A percentile compares a stretch with the other conserved stretches of the same genome.
phyloP scores from a whole-genome alignment of 2,329 filamentous ascomycete species.

The Diaporthe nobilis region DNA sequence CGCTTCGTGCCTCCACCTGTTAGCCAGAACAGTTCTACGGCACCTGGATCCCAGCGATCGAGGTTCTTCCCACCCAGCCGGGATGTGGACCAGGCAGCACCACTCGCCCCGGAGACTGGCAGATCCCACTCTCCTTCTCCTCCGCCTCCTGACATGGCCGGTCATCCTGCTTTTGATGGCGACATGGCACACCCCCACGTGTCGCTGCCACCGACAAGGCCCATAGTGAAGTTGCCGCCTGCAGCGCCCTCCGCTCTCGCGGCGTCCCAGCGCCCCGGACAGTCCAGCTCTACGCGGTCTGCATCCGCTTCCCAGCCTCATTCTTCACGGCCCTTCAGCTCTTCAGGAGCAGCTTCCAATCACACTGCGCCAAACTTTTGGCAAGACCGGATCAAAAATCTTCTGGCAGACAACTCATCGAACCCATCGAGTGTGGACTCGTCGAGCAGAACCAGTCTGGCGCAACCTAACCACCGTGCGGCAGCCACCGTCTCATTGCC shows the following conservation, averaged over 20 bases:
- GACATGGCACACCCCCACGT: constrained; percentile 77
- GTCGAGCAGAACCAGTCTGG: constrained; percentile 76
- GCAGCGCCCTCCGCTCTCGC: constrained; percentile 57
- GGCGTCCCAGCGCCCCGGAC: constrained; percentile 45
- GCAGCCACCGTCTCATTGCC: constrained; percentile 81
- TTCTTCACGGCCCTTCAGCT: constrained; percentile 46
- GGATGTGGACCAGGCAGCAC: constrained; percentile 30
- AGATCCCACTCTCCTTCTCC: constrained; percentile 74
- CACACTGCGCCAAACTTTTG: constrained; percentile 52
- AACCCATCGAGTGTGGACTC: constrained; percentile 74
- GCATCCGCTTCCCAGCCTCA: constrained; percentile 52
- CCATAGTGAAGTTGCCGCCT: constrained; percentile 86
- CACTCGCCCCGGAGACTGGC: constrained; percentile 52
- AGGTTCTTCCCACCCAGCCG: constrained; percentile 71
- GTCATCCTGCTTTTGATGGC: constrained; percentile 80
- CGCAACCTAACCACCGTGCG: constrained; percentile 63
- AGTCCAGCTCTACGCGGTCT: constrained; percentile 53
- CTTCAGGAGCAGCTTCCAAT: constrained; percentile 39
- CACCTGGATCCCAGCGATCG: constrained; percentile 53
- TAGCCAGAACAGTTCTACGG: constrained; percentile 21
- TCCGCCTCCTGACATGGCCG: constrained; percentile 78
- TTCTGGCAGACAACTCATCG: constrained; percentile 50
- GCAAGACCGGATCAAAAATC: constrained; percentile 84
- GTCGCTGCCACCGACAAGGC: constrained; percentile 77
- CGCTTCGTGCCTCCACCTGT: constrained; percentile 18